Conservation (phyloP, 164 flowering plant species). For the Tetracentron sinense region DNA sequence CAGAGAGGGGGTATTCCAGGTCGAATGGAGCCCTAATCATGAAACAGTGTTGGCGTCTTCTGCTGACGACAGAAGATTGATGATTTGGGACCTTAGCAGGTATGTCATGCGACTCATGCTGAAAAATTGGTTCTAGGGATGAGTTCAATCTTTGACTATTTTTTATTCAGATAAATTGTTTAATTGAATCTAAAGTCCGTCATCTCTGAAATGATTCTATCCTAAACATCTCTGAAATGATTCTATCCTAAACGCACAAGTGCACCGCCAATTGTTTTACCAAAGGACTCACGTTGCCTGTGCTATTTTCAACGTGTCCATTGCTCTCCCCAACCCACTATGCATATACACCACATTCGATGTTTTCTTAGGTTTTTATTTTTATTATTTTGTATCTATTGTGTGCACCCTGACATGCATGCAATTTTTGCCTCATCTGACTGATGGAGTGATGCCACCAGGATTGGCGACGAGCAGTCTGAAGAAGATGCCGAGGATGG, state of each 20-base stretch:
- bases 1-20: conserved; percentile 92
- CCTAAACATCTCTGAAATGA: too few species aligned
- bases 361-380: background rate
- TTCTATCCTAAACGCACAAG: too few species aligned
- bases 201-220: too few species aligned
- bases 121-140: background rate
- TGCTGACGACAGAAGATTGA: conserved; percentile 83
- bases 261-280: too few species aligned
- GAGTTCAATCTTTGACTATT: background rate
- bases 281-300: too few species aligned
- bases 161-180: too few species aligned
- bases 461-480: conserved; percentile 90
- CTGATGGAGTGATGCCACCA: conserved; percentile 21
- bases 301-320: too few species aligned
- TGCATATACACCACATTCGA: too few species aligned
- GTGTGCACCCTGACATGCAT: background rate
- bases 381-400: background rate
- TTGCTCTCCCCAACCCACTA: too few species aligned
- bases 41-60: conserved; percentile 90
- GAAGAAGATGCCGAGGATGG: conserved; percentile 94
- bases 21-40: conserved; percentile 95
- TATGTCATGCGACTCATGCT: conserved; percentile 26
- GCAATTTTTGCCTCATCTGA: background rate
- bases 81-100: conserved; percentile 98
- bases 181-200: too few species aligned